phyloP scores from a whole-genome alignment of 2,329 filamentous ascomycete species.

The Pseudogymnoascus sp. region DNA sequence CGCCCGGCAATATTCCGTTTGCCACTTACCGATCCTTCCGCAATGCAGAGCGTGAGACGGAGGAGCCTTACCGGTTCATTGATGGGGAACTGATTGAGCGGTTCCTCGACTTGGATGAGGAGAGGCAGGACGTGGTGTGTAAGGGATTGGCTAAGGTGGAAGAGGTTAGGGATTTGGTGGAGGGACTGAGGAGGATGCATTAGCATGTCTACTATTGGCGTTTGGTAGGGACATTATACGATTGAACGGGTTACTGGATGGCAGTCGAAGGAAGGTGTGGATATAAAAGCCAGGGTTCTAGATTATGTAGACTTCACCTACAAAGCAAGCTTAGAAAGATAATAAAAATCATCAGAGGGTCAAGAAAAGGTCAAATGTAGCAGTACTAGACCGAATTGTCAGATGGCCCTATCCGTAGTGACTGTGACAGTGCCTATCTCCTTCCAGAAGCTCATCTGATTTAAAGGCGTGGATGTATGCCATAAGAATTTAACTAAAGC shows the following conservation, averaged over 20 bases:
- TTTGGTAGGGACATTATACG: neutral
- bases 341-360: neutral
- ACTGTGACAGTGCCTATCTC: too few relatives aligned
- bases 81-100: constrained; percentile 87
- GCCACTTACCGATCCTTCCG: constrained; percentile 75
- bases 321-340: neutral
- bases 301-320: neutral
- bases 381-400: too few relatives aligned
- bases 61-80: constrained; percentile 78
- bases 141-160: constrained; percentile 54
- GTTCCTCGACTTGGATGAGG: constrained; percentile 67
- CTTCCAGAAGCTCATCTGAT: too few relatives aligned
- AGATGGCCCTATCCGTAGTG: too few relatives aligned
- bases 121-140: constrained; percentile 46
- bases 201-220: constrained; percentile 25
- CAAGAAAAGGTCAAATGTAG: neutral
- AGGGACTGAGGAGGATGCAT: constrained; percentile 57
- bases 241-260: neutral
- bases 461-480: too few relatives aligned
- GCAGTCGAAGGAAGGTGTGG: neutral
- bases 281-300: neutral
- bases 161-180: constrained; percentile 55
- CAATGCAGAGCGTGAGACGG: constrained; percentile 61
- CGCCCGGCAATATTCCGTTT: constrained; percentile 70
- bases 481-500: neutral